Evolutionary conservation across 192 early-diverging fungal genomes (phyloP), one percentile per base, ranked within the genome.

Genomic region (Coemansia sp.): DNA sequence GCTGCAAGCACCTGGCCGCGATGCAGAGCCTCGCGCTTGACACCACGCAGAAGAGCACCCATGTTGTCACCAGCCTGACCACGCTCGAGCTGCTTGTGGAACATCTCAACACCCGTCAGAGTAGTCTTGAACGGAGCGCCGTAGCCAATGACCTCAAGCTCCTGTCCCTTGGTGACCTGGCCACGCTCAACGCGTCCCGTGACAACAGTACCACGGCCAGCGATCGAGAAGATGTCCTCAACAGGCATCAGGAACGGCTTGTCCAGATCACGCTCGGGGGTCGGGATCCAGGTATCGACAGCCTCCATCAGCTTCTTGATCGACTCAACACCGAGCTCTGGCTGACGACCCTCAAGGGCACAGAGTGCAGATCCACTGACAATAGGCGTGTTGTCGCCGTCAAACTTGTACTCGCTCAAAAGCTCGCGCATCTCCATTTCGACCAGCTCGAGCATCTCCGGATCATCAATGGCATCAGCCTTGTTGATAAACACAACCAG

Each of bases 391-490:
- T 87, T 82, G 52, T 99, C 95, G 64, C 94, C 93, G 57, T 92
- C 85, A 72, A 90, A 99, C 45, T 89, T 91, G 72, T 99, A 99
- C 70, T 93, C 87, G 46, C 68, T 61, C 25, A 96, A 71, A 53
- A 96, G 84, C 78, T 95, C 96, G 66, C 96, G 90, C 93, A 98
- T 96, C 78, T 96, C 94, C 94, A 96, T 96, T 57, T 98, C 94
- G 43, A 98, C 93, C 54, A 99, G 86, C 78, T 99, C 96, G 59
- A 97, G 83, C 94, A 97, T 95, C 78, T 97, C 95, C 41, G 86
- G 78, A 72, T 99, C 95, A 67, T 96, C 94, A 39, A 97, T 83
- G 58, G 92, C 92, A 71, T 97, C 95, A 15, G 96, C 90, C 88
- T 99, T 99, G 89, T 99, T 99, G 75, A 99, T 86, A 61, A 95